phyloP scores from a whole-genome alignment of 495 filamentous ascomycete genomes.

The Xylaria flabelliformis region DNA sequence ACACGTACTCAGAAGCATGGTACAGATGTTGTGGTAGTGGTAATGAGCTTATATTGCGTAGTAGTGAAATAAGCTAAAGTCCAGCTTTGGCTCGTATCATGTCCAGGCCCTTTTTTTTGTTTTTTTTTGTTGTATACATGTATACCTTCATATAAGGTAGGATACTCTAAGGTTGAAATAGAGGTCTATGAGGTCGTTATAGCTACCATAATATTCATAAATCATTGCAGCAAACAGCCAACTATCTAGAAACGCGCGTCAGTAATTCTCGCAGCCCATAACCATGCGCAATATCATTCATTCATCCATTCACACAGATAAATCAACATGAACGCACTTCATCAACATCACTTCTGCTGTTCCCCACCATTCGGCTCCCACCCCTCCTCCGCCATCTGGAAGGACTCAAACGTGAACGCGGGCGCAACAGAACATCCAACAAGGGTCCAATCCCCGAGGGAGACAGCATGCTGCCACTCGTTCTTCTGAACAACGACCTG shows the following conservation, averaged over 20 bases:
- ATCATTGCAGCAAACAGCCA: background rate
- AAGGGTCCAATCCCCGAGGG: conserved; percentile 54
- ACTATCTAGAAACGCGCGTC: background rate
- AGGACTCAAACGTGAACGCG: conserved; percentile 42
- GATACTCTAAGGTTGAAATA: background rate
- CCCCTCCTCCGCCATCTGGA: conserved; percentile 45
- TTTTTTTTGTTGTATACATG: background rate
- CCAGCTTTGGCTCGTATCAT: background rate
- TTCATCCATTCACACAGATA: background rate
- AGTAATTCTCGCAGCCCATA: background rate
- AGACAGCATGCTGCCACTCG: conserved; percentile 53
- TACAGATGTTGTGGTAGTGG: background rate
- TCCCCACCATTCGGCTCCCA: conserved; percentile 42
- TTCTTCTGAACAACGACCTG: conserved; percentile 46
- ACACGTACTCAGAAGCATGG: background rate
- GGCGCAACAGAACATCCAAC: conserved; percentile 51
- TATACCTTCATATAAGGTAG: background rate
- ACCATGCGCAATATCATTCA: background rate
- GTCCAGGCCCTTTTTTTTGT: background rate
- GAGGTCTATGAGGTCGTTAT: background rate
- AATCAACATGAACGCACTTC: background rate
- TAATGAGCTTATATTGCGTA: background rate
- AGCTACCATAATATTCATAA: background rate
- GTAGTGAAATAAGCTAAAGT: background rate
- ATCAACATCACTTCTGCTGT: conserved; percentile 9